A percentile compares a stretch with the other conserved stretches of the same genome.
Conservation (phyloP, 2,329 filamentous ascomycete species). For the Hymenoscyphus scutula region DNA sequence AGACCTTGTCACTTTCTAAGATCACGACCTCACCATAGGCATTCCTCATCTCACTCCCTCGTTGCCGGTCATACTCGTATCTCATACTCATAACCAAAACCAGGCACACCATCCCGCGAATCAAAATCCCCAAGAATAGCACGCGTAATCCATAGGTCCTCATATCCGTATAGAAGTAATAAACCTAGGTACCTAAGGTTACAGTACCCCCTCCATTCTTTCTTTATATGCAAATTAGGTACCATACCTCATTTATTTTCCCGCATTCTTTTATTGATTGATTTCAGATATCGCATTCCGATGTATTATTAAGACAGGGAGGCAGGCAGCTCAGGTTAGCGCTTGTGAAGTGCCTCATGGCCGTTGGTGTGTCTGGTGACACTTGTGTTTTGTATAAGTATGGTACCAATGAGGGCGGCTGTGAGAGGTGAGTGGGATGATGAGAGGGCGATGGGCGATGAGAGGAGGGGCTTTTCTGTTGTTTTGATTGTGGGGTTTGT, state of each 20-base stretch:
- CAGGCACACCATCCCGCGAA: no score
- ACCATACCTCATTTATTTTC: no score
- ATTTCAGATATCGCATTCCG: no score
- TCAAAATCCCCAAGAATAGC: no score
- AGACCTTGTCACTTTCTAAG: not conserved
- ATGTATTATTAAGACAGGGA: no score
- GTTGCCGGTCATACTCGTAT: not conserved
- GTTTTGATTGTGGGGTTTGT: not conserved
- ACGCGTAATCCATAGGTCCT: no score
- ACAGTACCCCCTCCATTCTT: no score
- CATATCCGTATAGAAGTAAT: no score
- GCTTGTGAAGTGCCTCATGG: not conserved
- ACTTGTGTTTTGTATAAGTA: not conserved
- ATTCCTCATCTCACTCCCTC: not conserved
- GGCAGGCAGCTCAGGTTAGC: not conserved
- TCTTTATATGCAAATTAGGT: no score
- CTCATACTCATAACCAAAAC: not conserved
- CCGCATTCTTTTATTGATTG: no score
- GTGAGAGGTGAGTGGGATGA: not conserved
- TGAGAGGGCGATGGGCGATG: no score
- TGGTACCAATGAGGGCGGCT: not conserved
- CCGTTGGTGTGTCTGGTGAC: slow-evolving; percentile 6
- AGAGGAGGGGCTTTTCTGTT: not conserved
- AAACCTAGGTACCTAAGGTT: no score
- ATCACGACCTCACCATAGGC: not conserved